Evolutionary conservation across 352 stramenopile species (phyloP), one percentile per base, ranked within the genome.

Genomic region (Pythium phragmiticola): DNA sequence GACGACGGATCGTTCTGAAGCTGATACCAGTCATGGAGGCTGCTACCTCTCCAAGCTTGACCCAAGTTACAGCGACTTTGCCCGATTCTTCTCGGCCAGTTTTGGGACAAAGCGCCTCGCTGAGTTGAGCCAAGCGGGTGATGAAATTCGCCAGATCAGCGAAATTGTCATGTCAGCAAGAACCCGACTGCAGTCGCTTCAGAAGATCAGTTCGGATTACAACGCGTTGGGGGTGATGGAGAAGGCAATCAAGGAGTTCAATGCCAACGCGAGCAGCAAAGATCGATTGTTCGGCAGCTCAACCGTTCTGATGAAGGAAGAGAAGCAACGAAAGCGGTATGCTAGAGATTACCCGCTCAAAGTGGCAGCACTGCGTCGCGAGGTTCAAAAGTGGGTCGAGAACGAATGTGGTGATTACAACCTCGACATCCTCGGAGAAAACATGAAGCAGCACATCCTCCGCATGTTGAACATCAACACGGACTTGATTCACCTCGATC

Each of bases 391-490:
- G 30, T 94, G 85, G 84, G 57, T 80, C 23, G 59, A 85, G 41
- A 90, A 93, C 53, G 82, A 90, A 70, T 68, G 80, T 43, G 77
- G 78, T 33, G 82, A 90, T 39, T 95, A 82, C 36, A 75, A 95
- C 34, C 60, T 92, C 48, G 76, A 74, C 19, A 70, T 95, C 21
- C 72, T 95, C 5, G 84, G 87, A 26, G 69, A 87, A 17, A 75
- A 90, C 23, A 72, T 96, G 50, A 90, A 93, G 60, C 80, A 75
- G 1, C 60, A 92, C 11, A 36, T 96, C 4, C 34, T 86, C 36
- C 80, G 94, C 46, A 94, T 90, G 83, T 81, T 95, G 74, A 89
- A 91, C 55, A 87, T 76, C 2, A 70, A 94, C 65, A 96, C 84
- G 1, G 81, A 74, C 8, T 72, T 96, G 9, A 93, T 96, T 82